A percentile compares a stretch with the other conserved stretches of the same genome.
Conservation (phyloP, 371 early-diverging fungal species). For the Cokeromyces recurvatus region DNA sequence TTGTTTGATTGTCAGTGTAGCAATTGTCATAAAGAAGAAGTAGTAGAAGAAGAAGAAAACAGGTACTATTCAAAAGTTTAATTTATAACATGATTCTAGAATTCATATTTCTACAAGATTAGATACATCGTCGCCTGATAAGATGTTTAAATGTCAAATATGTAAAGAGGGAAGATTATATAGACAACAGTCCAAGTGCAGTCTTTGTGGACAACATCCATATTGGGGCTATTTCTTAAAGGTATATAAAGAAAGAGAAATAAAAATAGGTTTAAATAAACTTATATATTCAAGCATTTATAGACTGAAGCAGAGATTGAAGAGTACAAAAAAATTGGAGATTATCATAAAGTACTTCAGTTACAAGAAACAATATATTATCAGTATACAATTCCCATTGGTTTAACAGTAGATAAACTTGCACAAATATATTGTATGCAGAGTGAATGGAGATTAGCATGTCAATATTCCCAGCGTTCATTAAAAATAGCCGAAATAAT, state of each 20-base stretch:
- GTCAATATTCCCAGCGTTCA: conserved; percentile 14
- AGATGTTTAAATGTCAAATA: conserved; percentile 19
- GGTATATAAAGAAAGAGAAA: conserved; percentile 9
- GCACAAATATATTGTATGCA: conserved; percentile 9
- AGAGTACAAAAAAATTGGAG: background rate
- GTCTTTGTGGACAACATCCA: conserved; percentile 3
- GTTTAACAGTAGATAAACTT: conserved; percentile 19
- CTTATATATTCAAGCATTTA: no score
- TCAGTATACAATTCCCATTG: conserved; percentile 9
- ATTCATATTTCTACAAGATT: no score
- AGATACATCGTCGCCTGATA: conserved; percentile 1
- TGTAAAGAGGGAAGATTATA: conserved; percentile 10
- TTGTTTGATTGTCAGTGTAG: conserved; percentile 30
- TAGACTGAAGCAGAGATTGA: conserved; percentile 13
- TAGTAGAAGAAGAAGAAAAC: background rate
- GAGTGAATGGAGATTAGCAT: conserved; percentile 8
- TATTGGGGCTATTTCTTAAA: conserved; percentile 8
- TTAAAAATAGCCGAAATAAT: conserved; percentile 10
- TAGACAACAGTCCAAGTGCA: conserved; percentile 8
- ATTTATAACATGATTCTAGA: no score
- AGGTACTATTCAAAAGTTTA: no score
- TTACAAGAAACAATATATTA: conserved; percentile 15
- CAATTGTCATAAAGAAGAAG: no score
- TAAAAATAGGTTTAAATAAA: no score
- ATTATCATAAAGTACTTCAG: conserved; percentile 4